Conservation (phyloP, 805 yeast genomes). For the Yarrowia yakushimensis region DNA sequence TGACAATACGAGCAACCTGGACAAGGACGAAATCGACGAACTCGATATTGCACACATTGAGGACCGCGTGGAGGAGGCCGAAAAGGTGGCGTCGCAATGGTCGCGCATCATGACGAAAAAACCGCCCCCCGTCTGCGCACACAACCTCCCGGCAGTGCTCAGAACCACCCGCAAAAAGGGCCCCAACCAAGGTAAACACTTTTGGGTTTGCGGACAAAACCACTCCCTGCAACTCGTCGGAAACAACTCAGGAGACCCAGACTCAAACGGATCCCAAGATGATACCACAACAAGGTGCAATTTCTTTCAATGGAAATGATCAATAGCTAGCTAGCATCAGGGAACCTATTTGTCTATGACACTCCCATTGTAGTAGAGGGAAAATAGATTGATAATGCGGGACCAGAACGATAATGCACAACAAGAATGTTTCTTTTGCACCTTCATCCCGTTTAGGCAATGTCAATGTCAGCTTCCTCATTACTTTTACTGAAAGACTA, state of each 20-base stretch:
- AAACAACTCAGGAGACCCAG: not conserved
- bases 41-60: not conserved
- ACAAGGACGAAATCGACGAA: too few species aligned
- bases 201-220: conserved; percentile 39
- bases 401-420: not conserved
- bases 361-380: too few species aligned
- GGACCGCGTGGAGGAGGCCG: not conserved
- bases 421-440: not conserved
- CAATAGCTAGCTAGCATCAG: not conserved
- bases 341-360: too few species aligned
- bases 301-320: conserved; percentile 23
- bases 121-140: conserved; percentile 31
- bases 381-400: too few species aligned
- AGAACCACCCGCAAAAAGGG: conserved; percentile 37
- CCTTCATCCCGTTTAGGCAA: not conserved
- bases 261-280: not conserved
- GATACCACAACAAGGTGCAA: not conserved
- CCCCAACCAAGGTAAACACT: conserved; percentile 39
- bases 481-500: too few species aligned
- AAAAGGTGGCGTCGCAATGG: conserved; percentile 9
- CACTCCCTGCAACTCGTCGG: conserved; percentile 25
- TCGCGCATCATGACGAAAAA: conserved; percentile 15
- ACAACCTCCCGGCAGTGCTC: conserved; percentile 38
- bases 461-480: not conserved
- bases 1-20: not conserved